phyloP scores from a whole-genome alignment of 371 early-diverging fungal species.

The Syncephalastrum contaminatum region DNA sequence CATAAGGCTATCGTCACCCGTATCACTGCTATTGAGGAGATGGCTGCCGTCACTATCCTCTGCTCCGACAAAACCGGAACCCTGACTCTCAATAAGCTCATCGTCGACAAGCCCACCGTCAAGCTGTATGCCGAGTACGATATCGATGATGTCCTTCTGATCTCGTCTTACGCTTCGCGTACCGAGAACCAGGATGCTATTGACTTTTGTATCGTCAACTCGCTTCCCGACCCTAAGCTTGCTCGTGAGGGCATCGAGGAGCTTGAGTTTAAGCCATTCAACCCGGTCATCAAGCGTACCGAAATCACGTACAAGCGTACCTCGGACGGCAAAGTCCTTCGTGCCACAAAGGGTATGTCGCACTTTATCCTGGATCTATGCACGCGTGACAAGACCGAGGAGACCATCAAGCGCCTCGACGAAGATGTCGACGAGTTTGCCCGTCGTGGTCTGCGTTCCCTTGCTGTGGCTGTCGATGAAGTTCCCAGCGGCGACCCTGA shows the following conservation, averaged over 20 bases:
- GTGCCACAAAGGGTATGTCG: constrained; percentile 78
- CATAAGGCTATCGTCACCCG: constrained; percentile 92
- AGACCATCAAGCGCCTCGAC: constrained; percentile 54
- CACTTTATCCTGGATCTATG: constrained; percentile 72
- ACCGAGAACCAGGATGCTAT: constrained; percentile 80
- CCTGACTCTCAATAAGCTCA: constrained; percentile 91
- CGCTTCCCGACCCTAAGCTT: constrained; percentile 54
- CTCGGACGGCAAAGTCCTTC: constrained; percentile 62
- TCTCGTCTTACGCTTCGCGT: constrained; percentile 70
- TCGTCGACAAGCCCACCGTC: constrained; percentile 67
- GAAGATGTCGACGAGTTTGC: constrained; percentile 79
- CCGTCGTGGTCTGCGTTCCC: constrained; percentile 82
- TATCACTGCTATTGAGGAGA: constrained; percentile 88
- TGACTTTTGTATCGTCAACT: constrained; percentile 74
- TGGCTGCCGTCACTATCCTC: constrained; percentile 91
- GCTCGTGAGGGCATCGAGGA: constrained; percentile 71
- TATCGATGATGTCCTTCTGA: constrained; percentile 58
- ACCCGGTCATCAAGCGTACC: constrained; percentile 88
- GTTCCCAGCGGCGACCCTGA: constrained; percentile 51
- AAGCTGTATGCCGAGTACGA: constrained; percentile 57
- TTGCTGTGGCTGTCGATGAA: constrained; percentile 75
- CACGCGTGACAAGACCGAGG: constrained; percentile 68
- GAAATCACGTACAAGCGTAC: constrained; percentile 71
- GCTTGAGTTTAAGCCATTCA: constrained; percentile 85
- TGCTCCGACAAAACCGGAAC: constrained; percentile 98